Conservation (phyloP, 257 asterid species). For the Scutellaria barbata region DNA sequence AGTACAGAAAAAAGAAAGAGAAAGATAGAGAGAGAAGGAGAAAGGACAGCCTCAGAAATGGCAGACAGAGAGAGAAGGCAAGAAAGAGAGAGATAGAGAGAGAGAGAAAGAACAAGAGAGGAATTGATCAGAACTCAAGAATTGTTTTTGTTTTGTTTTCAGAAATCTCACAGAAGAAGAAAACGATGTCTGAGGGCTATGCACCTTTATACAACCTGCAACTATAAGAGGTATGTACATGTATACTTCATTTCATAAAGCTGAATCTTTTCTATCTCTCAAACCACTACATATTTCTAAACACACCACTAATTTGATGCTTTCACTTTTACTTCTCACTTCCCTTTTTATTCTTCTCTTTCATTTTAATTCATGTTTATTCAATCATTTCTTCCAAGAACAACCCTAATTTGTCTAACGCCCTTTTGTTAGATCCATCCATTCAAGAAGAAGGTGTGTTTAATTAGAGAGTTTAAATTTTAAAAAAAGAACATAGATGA, state of each 20-base stretch:
- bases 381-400: not conserved
- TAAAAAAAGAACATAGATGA: too few relatives aligned
- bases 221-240: constrained; percentile 47
- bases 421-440: not conserved
- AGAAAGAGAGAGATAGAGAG: constrained; percentile 35
- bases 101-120: constrained; percentile 24
- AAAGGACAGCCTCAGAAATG: constrained; percentile 55
- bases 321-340: constrained; percentile 54
- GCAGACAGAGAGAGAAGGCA: constrained; percentile 40
- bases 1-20: constrained; percentile 36
- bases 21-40: constrained; percentile 37
- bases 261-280: constrained; percentile 21
- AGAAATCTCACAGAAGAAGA: constrained; percentile 69
- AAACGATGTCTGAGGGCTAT: constrained; percentile 75
- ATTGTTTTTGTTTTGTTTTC: constrained; percentile 30
- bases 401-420: constrained; percentile 5
- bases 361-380: not conserved
- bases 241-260: constrained; percentile 33
- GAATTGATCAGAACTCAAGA: constrained; percentile 26
- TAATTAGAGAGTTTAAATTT: constrained; percentile 27
- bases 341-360: constrained; percentile 45
- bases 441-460: not conserved
- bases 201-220: constrained; percentile 66
- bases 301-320: constrained; percentile 42
- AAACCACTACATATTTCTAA: not conserved